Conservation (phyloP, 2,329 filamentous ascomycete species). For the Nigrograna mackinnonii region DNA sequence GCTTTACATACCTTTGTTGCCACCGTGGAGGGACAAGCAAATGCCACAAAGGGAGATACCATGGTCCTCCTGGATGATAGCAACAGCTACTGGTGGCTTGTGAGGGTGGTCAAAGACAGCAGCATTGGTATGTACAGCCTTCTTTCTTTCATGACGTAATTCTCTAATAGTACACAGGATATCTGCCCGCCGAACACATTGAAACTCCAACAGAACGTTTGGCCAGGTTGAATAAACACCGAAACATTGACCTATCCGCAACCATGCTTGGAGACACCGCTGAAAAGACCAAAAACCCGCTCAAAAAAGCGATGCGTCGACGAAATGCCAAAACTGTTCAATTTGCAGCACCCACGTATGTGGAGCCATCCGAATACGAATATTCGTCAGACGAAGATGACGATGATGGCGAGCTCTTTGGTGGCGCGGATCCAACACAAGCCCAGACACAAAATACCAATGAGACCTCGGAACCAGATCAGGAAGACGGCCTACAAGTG, state of each 20-base stretch:
- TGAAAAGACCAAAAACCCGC: slow-evolving; percentile 79
- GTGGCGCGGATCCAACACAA: slow-evolving; percentile 37
- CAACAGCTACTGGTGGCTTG: slow-evolving; percentile 99
- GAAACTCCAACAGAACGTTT: slow-evolving; percentile 95
- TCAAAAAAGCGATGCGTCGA: slow-evolving; percentile 82
- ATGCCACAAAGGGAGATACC: slow-evolving; percentile 96
- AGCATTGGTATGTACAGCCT: slow-evolving; percentile 70
- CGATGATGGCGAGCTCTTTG: slow-evolving; percentile 44
- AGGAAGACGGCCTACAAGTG: slow-evolving; percentile 37
- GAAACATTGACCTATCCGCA: slow-evolving; percentile 86
- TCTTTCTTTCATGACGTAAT: background rate
- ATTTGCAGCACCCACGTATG: slow-evolving; percentile 83
- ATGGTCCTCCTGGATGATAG: slow-evolving; percentile 98
- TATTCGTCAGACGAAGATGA: slow-evolving; percentile 81
- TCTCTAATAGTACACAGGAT: slow-evolving; percentile 67
- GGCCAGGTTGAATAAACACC: slow-evolving; percentile 93
- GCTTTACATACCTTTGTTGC: slow-evolving; percentile 97
- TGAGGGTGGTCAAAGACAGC: slow-evolving; percentile 94
- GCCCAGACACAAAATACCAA: slow-evolving; percentile 22
- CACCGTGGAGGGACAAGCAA: slow-evolving; percentile 96
- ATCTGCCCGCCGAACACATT: slow-evolving; percentile 95
- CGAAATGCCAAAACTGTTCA: slow-evolving; percentile 85
- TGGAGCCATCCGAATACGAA: slow-evolving; percentile 84
- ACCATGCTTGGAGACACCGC: slow-evolving; percentile 73
- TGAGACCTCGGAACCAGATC: slow-evolving; percentile 46